Percentiles rank a stretch among this genome's conserved stretches.
Evolutionary conservation across 352 stramenopile species (phyloP).

Genomic region (Phytophthora fragariae): DNA sequence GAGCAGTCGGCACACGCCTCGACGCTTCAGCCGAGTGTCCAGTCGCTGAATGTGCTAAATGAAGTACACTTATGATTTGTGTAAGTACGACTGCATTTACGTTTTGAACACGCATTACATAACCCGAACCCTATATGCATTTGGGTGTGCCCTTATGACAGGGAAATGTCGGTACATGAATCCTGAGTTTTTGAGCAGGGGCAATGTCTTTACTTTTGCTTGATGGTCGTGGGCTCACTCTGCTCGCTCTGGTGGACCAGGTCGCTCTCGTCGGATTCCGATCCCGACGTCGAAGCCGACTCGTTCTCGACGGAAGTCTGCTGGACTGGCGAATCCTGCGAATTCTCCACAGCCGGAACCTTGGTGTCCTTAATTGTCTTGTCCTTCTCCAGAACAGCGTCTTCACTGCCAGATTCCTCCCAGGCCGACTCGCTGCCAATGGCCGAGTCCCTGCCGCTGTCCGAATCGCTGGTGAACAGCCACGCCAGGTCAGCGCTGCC

Average conservation of each 20-base stretch:
- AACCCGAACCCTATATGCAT: too few species aligned
- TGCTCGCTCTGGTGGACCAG: background rate
- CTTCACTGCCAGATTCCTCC: conserved; percentile 11
- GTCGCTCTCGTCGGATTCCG: background rate
- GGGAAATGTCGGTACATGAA: too few species aligned
- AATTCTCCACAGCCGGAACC: background rate
- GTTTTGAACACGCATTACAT: too few species aligned
- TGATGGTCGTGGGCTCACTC: background rate
- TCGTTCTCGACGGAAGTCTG: background rate
- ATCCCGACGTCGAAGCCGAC: conserved; percentile 3
- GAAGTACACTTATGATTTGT: too few species aligned
- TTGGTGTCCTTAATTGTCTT: conserved; percentile 7
- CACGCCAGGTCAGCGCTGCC: conserved; percentile 1
- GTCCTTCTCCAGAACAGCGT: conserved; percentile 6
- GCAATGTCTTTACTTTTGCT: background rate
- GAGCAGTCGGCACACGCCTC: too few species aligned
- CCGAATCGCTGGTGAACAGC: conserved; percentile 7
- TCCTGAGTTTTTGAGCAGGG: background rate
- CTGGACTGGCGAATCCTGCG: background rate
- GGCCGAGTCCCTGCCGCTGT: background rate
- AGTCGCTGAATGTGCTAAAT: too few species aligned
- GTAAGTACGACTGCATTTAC: too few species aligned
- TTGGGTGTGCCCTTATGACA: too few species aligned
- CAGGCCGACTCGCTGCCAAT: background rate
- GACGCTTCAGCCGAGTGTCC: too few species aligned